Conservation (phyloP, 2,329 filamentous ascomycete species). For the Colletotrichum simmondsii region DNA sequence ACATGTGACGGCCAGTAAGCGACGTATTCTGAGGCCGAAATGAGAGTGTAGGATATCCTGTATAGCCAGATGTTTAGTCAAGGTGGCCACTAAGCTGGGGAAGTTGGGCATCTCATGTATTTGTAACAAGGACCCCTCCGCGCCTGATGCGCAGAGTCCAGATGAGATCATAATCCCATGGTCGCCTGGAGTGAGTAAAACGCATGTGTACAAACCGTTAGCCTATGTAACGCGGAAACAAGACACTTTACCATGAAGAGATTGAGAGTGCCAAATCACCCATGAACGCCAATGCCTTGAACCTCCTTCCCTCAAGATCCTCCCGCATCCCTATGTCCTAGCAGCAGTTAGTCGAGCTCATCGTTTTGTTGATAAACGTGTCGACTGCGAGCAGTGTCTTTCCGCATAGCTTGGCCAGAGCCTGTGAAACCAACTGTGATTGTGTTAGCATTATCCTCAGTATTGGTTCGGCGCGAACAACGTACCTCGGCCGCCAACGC, state of each 20-base stretch:
- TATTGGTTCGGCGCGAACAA: neutral
- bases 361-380: slow-evolving; percentile 86
- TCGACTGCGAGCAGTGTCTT: slow-evolving; percentile 83
- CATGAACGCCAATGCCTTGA: slow-evolving; percentile 36
- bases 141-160: slow-evolving; percentile 16
- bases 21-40: neutral
- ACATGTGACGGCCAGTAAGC: neutral
- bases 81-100: slow-evolving; percentile 21
- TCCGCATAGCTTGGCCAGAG: slow-evolving; percentile 95
- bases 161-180: slow-evolving; percentile 10
- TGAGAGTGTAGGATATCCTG: slow-evolving; percentile 30
- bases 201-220: slow-evolving; percentile 30
- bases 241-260: slow-evolving; percentile 35
- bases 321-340: slow-evolving; percentile 39
- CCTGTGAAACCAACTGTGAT: slow-evolving; percentile 90
- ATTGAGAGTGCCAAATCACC: slow-evolving; percentile 33
- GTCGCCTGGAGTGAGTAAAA: slow-evolving; percentile 15
- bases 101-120: slow-evolving; percentile 34
- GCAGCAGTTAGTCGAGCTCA: slow-evolving; percentile 71
- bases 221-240: slow-evolving; percentile 30
- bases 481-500: slow-evolving; percentile 86
- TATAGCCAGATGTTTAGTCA: slow-evolving; percentile 33
- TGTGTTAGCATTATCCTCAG: slow-evolving; percentile 17
- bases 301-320: slow-evolving; percentile 31
- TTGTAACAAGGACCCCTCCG: slow-evolving; percentile 23